Conservation (phyloP, 257 asterid genomes). For the Nicotiana noctiflora region DNA sequence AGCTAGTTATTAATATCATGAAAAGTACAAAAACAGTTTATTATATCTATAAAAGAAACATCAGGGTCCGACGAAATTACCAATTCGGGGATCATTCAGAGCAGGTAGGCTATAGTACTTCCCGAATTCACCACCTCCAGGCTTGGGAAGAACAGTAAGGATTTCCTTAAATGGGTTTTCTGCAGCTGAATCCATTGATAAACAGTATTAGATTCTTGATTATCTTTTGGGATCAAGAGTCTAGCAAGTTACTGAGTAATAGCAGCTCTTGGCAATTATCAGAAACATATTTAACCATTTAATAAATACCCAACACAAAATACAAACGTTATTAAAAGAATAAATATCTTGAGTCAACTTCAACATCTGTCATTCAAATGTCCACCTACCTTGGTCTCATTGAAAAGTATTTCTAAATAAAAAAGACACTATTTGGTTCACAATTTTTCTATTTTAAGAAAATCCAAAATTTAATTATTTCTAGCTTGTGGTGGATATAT, state of each 20-base stretch:
- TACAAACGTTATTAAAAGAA: not conserved
- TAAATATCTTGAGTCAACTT: not conserved
- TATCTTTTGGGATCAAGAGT: not conserved
- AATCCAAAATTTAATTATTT: not conserved
- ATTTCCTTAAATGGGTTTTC: constrained; percentile 73
- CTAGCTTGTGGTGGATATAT: not conserved
- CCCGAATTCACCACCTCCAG: constrained; percentile 91
- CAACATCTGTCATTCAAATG: not conserved
- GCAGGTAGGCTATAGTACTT: constrained; percentile 86
- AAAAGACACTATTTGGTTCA: not conserved
- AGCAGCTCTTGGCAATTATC: not conserved
- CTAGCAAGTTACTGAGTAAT: not conserved
- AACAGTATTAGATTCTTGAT: constrained; percentile 8
- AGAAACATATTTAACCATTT: not conserved
- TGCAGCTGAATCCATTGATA: constrained; percentile 43
- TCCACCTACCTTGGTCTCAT: not conserved
- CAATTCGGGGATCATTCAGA: constrained; percentile 79
- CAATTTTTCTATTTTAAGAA: not conserved
- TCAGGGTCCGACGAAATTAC: constrained; percentile 23
- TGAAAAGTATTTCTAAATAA: not conserved
- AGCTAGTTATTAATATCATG: not conserved
- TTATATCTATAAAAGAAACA: not conserved
- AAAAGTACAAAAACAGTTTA: not conserved
- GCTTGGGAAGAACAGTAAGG: constrained; percentile 72
- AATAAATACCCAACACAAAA: not conserved